Evolutionary conservation across 805 yeast species (phyloP).

Genomic region (Metschnikowia proteae): DNA sequence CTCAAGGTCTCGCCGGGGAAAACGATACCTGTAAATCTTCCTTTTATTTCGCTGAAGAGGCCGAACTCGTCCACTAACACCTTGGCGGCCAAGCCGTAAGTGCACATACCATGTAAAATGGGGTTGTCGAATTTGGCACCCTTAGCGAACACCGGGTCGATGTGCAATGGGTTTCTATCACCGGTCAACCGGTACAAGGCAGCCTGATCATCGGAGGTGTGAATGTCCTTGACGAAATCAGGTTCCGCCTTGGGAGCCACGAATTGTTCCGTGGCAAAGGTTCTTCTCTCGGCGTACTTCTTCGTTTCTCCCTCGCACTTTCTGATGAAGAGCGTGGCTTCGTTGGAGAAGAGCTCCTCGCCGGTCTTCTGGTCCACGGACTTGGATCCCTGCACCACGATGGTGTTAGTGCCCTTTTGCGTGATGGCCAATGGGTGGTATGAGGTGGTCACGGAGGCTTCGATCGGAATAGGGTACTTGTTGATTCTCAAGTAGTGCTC

Average conservation of each 20-base stretch:
- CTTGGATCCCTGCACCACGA: constrained; percentile 68
- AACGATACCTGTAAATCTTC: constrained; percentile 84
- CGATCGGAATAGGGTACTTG: constrained; percentile 74
- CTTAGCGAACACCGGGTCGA: constrained; percentile 86
- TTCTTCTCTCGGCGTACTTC: constrained; percentile 43
- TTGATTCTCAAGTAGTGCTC: constrained; percentile 84
- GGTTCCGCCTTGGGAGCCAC: constrained; percentile 59
- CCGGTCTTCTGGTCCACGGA: constrained; percentile 66
- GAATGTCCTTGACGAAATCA: constrained; percentile 57
- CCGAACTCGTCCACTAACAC: constrained; percentile 78
- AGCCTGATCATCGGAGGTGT: constrained; percentile 71
- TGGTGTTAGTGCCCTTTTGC: constrained; percentile 84
- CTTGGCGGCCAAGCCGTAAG: constrained; percentile 79
- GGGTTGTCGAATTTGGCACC: constrained; percentile 84
- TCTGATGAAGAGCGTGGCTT: constrained; percentile 80
- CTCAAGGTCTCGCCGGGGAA: constrained; percentile 90
- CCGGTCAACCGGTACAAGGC: constrained; percentile 89
- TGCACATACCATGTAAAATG: constrained; percentile 88
- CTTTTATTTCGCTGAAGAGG: constrained; percentile 77
- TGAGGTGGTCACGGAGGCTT: constrained; percentile 58
- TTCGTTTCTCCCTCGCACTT: constrained; percentile 60
- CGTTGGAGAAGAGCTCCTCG: constrained; percentile 72
- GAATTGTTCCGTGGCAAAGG: constrained; percentile 63
- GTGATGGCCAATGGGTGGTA: constrained; percentile 67
- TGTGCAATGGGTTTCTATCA: constrained; percentile 92